phyloP scores from a whole-genome alignment of 768 basidiomycete species.

The Agrocybe chaxingu region DNA sequence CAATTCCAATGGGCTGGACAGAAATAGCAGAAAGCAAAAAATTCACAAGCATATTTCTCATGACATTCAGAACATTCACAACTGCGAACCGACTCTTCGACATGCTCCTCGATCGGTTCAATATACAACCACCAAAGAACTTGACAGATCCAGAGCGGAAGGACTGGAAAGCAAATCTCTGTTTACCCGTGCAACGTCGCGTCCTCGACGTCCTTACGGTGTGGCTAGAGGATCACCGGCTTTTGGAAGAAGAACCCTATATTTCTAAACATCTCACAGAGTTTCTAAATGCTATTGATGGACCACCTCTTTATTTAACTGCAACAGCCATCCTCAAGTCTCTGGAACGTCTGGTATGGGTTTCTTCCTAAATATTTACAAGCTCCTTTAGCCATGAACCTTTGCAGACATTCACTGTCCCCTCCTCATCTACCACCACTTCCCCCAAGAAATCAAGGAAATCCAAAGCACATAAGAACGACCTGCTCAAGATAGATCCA shows the following conservation, averaged over 20 bases:
- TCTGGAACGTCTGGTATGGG: conserved; percentile 53
- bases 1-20: conserved; percentile 9
- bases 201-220: conserved; percentile 52
- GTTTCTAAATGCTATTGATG: conserved; percentile 46
- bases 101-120: conserved; percentile 61
- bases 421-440: conserved; percentile 20
- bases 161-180: conserved; percentile 65
- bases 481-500: conserved; percentile 64
- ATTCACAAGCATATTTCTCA: conserved; percentile 68
- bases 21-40: conserved; percentile 21
- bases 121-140: conserved; percentile 47
- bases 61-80: conserved; percentile 81
- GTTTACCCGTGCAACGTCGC: conserved; percentile 60
- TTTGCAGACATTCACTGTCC: conserved; percentile 39
- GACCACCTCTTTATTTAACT: conserved; percentile 36
- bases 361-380: neutral
- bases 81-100: conserved; percentile 68
- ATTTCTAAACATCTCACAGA: conserved; percentile 54
- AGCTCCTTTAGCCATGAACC: conserved; percentile 7
- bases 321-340: conserved; percentile 49
- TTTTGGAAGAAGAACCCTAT: conserved; percentile 64
- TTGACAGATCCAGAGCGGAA: conserved; percentile 49
- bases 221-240: conserved; percentile 61
- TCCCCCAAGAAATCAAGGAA: conserved; percentile 38
- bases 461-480: conserved; percentile 51